These are phyloP conservation scores for Sporobolomyces pararoseus DNA, from an alignment of 768 basidiomycete genomes.

Conservation along the genomic window DNA sequence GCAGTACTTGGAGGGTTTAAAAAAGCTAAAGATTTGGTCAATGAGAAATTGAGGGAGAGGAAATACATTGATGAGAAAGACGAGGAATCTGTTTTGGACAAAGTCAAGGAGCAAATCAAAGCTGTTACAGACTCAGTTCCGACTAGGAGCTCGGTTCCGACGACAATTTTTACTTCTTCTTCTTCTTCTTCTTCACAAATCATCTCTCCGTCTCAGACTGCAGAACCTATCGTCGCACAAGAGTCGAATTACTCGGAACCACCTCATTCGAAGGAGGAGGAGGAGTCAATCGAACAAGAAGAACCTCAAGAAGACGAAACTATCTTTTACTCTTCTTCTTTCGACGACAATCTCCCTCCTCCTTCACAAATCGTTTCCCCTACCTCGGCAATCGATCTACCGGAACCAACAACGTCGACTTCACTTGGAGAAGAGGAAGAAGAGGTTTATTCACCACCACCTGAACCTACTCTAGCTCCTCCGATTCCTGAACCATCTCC, in stretches of 20 bases:
- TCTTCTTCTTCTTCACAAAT: neutral
- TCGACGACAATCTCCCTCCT: neutral
- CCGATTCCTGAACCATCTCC: too few relatives aligned
- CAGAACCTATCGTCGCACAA: neutral
- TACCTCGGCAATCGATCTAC: neutral
- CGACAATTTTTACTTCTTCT: neutral
- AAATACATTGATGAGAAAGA: neutral
- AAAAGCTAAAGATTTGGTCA: neutral
- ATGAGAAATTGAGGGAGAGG: neutral
- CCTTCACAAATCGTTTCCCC: neutral
- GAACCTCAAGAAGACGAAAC: neutral
- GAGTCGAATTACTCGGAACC: neutral
- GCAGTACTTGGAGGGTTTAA: slow-evolving; percentile 12
- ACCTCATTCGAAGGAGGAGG: neutral
- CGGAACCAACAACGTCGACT: neutral
- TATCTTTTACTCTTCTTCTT: too few relatives aligned
- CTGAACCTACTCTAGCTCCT: neutral
- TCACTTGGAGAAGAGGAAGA: neutral
- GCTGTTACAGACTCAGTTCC: neutral
- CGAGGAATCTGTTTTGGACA: neutral
- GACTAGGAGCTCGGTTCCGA: neutral
- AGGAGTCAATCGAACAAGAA: neutral
- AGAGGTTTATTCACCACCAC: neutral
- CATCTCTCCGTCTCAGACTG: neutral
- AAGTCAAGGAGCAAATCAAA: neutral